phyloP scores from a whole-genome alignment of 768 basidiomycete species.

The Austroboletus festivus region DNA sequence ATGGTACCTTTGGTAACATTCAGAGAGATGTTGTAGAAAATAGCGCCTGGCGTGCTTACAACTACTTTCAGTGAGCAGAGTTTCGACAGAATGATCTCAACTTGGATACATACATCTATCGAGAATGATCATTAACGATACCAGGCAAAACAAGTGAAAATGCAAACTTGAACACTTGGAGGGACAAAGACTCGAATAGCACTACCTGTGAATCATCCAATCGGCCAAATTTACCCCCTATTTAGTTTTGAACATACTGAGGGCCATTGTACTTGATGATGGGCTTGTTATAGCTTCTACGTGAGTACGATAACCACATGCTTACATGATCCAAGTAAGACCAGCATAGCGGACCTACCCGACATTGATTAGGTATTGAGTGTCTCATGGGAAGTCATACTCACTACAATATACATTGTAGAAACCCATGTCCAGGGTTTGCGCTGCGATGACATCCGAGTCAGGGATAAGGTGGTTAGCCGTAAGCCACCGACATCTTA shows the following conservation, averaged over 20 bases:
- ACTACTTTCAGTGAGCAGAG: too few species aligned
- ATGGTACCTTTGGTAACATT: too few species aligned
- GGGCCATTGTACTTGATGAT: neutral
- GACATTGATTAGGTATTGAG: neutral
- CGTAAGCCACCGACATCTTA: too few species aligned
- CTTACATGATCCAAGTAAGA: conserved; percentile 11
- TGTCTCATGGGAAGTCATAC: neutral
- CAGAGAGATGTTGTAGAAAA: too few species aligned
- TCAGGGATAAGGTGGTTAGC: neutral
- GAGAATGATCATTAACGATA: too few species aligned
- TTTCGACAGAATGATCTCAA: too few species aligned
- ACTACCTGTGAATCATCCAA: neutral
- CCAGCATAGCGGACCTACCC: conserved; percentile 16
- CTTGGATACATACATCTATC: too few species aligned
- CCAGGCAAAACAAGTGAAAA: too few species aligned
- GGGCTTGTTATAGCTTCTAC: neutral
- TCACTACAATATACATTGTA: conserved; percentile 12
- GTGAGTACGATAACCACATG: neutral
- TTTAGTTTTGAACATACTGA: neutral
- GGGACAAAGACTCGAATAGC: neutral
- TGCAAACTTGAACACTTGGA: too few species aligned
- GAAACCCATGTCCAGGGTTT: conserved; percentile 16
- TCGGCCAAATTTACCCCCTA: neutral
- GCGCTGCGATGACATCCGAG: neutral
- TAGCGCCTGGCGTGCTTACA: too few species aligned